phyloP scores from a whole-genome alignment of 75 land plant genomes.

The Ceratopteris richardii region DNA sequence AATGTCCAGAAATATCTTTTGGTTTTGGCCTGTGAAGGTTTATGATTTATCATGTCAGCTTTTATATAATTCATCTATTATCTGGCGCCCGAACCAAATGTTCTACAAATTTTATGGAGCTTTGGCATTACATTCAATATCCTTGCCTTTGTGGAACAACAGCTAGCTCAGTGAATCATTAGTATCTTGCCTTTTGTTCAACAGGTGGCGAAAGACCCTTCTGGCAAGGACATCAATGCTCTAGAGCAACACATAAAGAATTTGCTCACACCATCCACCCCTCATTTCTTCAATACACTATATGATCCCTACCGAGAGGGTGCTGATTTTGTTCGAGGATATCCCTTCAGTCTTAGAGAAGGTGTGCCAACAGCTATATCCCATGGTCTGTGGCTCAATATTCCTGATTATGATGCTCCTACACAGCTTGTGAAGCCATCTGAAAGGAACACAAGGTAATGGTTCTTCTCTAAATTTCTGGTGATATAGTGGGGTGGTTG shows the following conservation, averaged over 20 bases:
- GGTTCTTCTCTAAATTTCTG: neutral
- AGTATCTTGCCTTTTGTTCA: neutral
- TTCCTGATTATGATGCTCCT: slow-evolving; percentile 63
- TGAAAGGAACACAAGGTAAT: slow-evolving; percentile 46
- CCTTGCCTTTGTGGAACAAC: too few relatives aligned
- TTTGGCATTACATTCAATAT: too few relatives aligned
- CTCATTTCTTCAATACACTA: slow-evolving; percentile 51
- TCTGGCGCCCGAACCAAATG: too few relatives aligned
- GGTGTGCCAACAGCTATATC: slow-evolving; percentile 47
- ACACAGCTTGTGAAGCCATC: slow-evolving; percentile 57
- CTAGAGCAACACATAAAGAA: slow-evolving; percentile 54
- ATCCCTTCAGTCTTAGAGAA: slow-evolving; percentile 52
- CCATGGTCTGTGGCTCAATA: slow-evolving; percentile 61
- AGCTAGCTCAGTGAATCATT: too few relatives aligned
- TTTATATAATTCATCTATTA: too few relatives aligned
- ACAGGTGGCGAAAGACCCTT: slow-evolving; percentile 43
- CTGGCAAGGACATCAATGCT: slow-evolving; percentile 39
- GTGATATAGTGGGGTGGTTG: too few relatives aligned
- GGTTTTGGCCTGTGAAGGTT: too few relatives aligned
- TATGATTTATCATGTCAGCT: too few relatives aligned
- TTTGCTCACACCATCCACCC: slow-evolving; percentile 34
- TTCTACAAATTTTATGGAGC: too few relatives aligned
- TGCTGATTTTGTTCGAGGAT: slow-evolving; percentile 51
- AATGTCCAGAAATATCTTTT: too few relatives aligned
- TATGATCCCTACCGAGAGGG: slow-evolving; percentile 52